Evolutionary conservation across 805 yeast genomes (phyloP).

Genomic region (Ogataea methylovora): DNA sequence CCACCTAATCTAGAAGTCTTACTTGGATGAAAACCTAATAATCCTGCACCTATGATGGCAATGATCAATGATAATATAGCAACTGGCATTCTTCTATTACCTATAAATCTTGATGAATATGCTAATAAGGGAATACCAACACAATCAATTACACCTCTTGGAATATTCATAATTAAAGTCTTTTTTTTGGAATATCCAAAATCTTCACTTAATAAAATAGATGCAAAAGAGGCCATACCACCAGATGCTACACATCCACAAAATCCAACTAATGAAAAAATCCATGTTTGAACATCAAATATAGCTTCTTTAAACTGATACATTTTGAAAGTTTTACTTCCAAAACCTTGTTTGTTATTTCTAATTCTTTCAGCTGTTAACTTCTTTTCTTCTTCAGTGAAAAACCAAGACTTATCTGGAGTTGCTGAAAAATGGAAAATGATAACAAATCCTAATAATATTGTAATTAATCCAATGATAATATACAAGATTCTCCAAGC

Average conservation of each 20-base stretch:
- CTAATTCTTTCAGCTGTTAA: conserved; percentile 25
- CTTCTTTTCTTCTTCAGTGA: conserved; percentile 26
- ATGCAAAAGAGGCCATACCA: conserved; percentile 35
- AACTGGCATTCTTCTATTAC: conserved; percentile 20
- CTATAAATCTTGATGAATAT: conserved; percentile 16
- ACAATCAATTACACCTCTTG: conserved; percentile 30
- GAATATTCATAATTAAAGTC: conserved; percentile 19
- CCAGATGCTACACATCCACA: conserved; percentile 16
- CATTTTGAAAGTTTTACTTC: conserved; percentile 19
- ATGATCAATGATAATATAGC: conserved; percentile 15
- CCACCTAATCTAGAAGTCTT: conserved; percentile 21
- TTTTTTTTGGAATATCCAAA: conserved; percentile 17
- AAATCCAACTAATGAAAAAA: conserved; percentile 28
- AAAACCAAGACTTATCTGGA: conserved; percentile 38
- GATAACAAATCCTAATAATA: conserved; percentile 40
- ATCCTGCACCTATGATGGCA: conserved; percentile 20
- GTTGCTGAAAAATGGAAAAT: conserved; percentile 46
- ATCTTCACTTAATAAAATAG: conserved; percentile 31
- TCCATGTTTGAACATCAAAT: conserved; percentile 32
- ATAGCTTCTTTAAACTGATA: conserved; percentile 21
- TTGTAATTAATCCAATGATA: conserved; percentile 52
- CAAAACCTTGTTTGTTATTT: conserved; percentile 15
- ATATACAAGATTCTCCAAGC: conserved; percentile 59
- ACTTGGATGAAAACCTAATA: conserved; percentile 25
- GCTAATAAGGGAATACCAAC: conserved; percentile 19